Evolutionary conservation across 371 early-diverging fungal species (phyloP).

Genomic region (Syncephalastrum monosporum): DNA sequence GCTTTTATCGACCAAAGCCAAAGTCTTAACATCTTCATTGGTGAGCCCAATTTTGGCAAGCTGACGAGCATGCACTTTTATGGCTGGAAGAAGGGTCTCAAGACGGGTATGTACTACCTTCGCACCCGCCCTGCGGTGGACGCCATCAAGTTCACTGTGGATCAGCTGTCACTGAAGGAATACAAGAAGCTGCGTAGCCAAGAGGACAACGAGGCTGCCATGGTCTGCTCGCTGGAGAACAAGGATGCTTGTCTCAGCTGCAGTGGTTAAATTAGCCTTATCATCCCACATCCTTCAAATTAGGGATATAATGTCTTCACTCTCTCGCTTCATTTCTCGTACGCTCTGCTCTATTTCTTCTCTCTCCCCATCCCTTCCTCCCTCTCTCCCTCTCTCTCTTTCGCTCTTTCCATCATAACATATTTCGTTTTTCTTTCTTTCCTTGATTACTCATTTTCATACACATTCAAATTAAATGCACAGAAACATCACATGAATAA

Average conservation of each 20-base stretch:
- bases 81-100: slow-evolving; percentile 98
- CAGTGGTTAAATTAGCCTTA: slow-evolving; percentile 58
- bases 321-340: too few relatives aligned
- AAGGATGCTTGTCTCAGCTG: slow-evolving; percentile 91
- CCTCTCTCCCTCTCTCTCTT: slow-evolving; percentile 6
- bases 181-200: slow-evolving; percentile 11
- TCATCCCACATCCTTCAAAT: too few relatives aligned
- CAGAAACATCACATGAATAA: too few relatives aligned
- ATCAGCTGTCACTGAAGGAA: slow-evolving; percentile 57
- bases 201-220: slow-evolving; percentile 51
- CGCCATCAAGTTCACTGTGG: slow-evolving; percentile 94
- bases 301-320: too few relatives aligned
- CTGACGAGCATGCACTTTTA: slow-evolving; percentile 99
- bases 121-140: slow-evolving; percentile 97
- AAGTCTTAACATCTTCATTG: slow-evolving; percentile 97
- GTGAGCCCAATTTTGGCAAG: slow-evolving; percentile 89
- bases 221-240: slow-evolving; percentile 89
- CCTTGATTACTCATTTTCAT: too few relatives aligned
- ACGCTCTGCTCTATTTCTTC: too few relatives aligned
- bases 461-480: too few relatives aligned
- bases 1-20: slow-evolving; percentile 99
- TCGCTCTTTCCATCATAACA: neutral
- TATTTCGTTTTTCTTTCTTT: neutral
- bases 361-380: neutral
- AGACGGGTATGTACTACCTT: slow-evolving; percentile 99